Base-by-base conservation (phyloP, 352 stramenopile genomes). In the Globisporangium mamillatum region DNA sequence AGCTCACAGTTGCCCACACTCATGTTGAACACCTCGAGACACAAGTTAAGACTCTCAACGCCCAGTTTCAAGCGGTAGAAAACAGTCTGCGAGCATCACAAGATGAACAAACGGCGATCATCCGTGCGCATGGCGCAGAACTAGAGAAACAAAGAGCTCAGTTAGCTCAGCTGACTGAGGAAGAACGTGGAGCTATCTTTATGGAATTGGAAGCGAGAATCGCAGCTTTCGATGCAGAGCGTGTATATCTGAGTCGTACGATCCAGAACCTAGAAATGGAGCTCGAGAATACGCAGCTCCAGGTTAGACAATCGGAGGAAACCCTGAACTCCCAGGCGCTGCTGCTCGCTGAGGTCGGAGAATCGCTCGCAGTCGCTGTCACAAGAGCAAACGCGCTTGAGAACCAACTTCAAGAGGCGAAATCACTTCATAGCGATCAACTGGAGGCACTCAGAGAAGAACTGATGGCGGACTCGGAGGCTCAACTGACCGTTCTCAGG, bases 251-350 rank as follows among this genome's bases (percentile, higher is more conserved):
- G 8, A 12, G 1, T 16, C 4, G 20, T 22, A 24, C 10, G 38
- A 27, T 58, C 10, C 52, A 36, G 24, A 34, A 32, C 6, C 38
- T 68, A 18, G 38, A 68, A 36, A 14, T n/a, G 0, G 53, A 68
- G 6, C 54, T 68, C 14, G 54, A n/a, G 20, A 27, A 34, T 9
- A 41, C 63, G 1, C 32, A 38, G 9, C 7, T 27, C 10, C 14
- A 29, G 2, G 25, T 12, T 1, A 32, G n/a, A 25, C n/a, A 16
- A 1, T 63, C 29, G 0, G 63, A 63, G 34, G 63, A 68, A 29
- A 22, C 63, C 10, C 41, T 58, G 4, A 41, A 60, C 20, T 29
- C 56, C 3, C 64, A 69, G 29, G 46, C 64, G 3, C 32, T 69
- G 27, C 55, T 59, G 3, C 64, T 69, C n/a, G 64, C 22, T 2